A percentile compares a stretch with the other conserved stretches of the same genome.
Conservation (phyloP, 768 basidiomycete species). For the Candolleomyces eurysporus region DNA sequence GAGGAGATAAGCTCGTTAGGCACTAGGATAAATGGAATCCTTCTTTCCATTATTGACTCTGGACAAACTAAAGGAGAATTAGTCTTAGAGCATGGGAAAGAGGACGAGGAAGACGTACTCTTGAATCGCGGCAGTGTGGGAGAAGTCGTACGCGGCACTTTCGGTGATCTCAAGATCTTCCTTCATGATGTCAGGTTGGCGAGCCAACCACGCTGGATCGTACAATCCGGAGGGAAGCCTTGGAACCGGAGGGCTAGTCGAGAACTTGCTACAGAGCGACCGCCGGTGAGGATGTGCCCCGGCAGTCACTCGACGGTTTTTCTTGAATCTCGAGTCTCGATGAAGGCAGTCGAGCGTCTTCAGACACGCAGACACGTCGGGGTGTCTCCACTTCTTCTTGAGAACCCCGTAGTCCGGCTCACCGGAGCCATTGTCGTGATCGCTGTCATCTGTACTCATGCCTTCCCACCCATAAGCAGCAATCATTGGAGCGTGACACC, state of each 20-base stretch:
- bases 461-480: not conserved
- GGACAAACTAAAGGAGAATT: too few species aligned
- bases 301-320: not conserved
- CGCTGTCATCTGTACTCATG: not conserved
- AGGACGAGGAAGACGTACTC: too few species aligned
- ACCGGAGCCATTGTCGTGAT: not conserved
- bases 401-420: not conserved
- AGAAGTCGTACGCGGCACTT: not conserved
- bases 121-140: not conserved
- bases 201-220: not conserved
- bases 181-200: not conserved
- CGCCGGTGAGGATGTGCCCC: not conserved
- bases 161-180: not conserved
- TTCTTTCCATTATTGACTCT: too few species aligned
- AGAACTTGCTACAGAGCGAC: not conserved
- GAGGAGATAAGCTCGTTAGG: too few species aligned
- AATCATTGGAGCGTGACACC: not conserved
- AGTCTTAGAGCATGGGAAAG: too few species aligned
- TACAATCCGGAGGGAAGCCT: not conserved
- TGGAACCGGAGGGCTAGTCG: not conserved
- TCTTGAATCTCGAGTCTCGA: not conserved
- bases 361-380: not conserved
- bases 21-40: too few species aligned
- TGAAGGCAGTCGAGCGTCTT: not conserved
- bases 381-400: not conserved